Percentiles rank a stretch among this genome's conserved stretches.
These are phyloP conservation scores for Thalassiosira livingstoniorum DNA, from an alignment of 352 stramenopile genomes.

Conservation along the genomic window DNA sequence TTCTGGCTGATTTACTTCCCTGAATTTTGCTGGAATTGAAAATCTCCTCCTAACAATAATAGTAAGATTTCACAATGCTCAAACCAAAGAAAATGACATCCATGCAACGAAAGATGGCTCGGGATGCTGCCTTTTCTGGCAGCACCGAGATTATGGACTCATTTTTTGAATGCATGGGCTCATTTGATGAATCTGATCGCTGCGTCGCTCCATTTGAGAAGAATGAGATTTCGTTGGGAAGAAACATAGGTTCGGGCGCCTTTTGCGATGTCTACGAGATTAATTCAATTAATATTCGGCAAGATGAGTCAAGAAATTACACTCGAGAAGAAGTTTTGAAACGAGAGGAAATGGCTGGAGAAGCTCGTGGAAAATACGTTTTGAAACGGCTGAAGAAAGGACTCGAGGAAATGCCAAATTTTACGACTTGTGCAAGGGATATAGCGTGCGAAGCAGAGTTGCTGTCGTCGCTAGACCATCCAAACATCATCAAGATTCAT, in stretches of 20 bases:
- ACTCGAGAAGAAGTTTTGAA: not conserved
- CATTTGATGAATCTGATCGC: no score
- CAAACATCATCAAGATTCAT: slow-evolving; percentile 81
- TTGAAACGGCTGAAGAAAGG: slow-evolving; percentile 15
- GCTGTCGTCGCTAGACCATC: slow-evolving; percentile 66
- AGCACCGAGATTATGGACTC: no score
- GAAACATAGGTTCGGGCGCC: slow-evolving; percentile 18
- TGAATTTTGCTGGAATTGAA: no score
- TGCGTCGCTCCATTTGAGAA: slow-evolving; percentile 17
- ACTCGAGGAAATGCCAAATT: slow-evolving; percentile 22
- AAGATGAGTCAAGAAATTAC: not conserved
- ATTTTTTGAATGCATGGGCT: no score
- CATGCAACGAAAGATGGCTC: no score
- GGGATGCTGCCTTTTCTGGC: no score
- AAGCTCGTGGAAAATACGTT: no score
- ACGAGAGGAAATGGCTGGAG: slow-evolving; percentile 8
- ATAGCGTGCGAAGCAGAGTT: slow-evolving; percentile 71
- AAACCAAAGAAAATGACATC: no score
- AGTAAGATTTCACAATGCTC: no score
- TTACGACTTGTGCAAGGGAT: slow-evolving; percentile 34
- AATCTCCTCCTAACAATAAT: no score
- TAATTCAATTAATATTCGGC: slow-evolving; percentile 10
- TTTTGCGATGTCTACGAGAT: slow-evolving; percentile 39
- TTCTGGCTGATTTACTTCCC: no score
- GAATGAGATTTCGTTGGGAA: slow-evolving; percentile 16